A percentile compares a stretch with the other conserved stretches of the same genome.
phyloP scores from a whole-genome alignment of 2,329 filamentous ascomycete species.

The Allantophomopsis lycopodina region DNA sequence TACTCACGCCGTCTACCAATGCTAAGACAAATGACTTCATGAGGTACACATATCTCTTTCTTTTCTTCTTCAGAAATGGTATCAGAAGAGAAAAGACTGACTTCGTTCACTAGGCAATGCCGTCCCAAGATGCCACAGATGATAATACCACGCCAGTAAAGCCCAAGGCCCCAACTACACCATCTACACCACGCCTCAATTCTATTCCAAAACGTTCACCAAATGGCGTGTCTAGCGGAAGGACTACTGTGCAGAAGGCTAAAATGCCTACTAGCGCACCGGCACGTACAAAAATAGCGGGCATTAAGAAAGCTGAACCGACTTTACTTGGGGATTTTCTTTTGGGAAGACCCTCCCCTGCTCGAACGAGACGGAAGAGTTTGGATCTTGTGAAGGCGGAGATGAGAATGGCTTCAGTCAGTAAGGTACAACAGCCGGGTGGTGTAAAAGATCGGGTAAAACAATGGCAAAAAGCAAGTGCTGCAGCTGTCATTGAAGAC shows the following conservation, averaged over 20 bases:
- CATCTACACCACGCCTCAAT: constrained; percentile 2
- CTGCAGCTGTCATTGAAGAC: constrained; percentile 42
- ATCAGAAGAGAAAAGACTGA: no score
- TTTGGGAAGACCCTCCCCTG: constrained; percentile 38
- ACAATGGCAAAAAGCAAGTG: constrained; percentile 72
- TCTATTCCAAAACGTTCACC: constrained; percentile 6
- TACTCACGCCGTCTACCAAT: no score
- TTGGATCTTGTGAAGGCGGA: constrained; percentile 43
- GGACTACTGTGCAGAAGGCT: constrained; percentile 7
- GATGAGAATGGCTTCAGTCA: constrained; percentile 35
- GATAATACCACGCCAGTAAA: constrained; percentile 1
- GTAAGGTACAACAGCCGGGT: constrained; percentile 45
- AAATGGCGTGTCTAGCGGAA: constrained; percentile 9
- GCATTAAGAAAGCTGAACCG: constrained; percentile 20
- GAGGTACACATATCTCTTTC: no score
- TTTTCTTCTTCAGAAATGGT: no score
- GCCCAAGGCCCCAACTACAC: constrained; percentile 2
- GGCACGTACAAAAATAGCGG: constrained; percentile 4
- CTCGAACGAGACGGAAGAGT: constrained; percentile 42
- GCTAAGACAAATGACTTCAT: no score
- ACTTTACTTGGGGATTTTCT: constrained; percentile 44
- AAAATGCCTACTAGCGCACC: constrained; percentile 13
- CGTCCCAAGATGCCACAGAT: constrained; percentile 3
- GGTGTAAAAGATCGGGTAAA: constrained; percentile 69
- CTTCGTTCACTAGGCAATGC: not conserved